Evolutionary conservation across 805 yeast genomes (phyloP).

Genomic region (Wickerhamomyces sydowiorum): DNA sequence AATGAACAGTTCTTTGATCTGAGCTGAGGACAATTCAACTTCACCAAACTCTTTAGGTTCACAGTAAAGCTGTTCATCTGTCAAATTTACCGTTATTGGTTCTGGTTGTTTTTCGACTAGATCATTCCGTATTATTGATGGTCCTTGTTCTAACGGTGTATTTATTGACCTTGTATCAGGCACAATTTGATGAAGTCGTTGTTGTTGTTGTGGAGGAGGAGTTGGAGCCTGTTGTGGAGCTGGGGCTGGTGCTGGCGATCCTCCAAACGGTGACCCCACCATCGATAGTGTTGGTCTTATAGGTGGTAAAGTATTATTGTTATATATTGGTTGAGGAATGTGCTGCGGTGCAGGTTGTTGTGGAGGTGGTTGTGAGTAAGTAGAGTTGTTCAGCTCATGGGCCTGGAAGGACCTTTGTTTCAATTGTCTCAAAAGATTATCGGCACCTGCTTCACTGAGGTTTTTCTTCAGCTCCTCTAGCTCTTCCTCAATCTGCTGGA

Average conservation of each 20-base stretch:
- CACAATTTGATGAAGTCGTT: not conserved
- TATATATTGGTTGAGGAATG: not conserved
- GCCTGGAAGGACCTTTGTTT: constrained; percentile 14
- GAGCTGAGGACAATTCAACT: constrained; percentile 52
- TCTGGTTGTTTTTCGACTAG: not conserved
- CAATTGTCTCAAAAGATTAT: constrained; percentile 14
- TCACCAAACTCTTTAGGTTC: constrained; percentile 69
- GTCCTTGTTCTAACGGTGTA: not conserved
- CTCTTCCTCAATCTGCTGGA: constrained; percentile 79
- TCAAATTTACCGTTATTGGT: constrained; percentile 13
- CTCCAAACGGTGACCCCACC: not conserved
- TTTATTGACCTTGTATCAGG: not conserved
- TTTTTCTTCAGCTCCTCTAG: constrained; percentile 61
- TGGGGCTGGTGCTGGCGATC: not conserved
- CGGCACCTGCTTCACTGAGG: constrained; percentile 28
- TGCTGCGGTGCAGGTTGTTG: not conserved
- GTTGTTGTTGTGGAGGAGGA: not conserved
- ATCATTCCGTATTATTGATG: constrained; percentile 1
- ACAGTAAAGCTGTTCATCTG: constrained; percentile 41
- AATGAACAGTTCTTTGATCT: constrained; percentile 54
- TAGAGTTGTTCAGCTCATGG: constrained; percentile 7
- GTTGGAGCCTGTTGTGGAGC: not conserved
- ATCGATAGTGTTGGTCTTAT: not conserved
- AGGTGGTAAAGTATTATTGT: not conserved
- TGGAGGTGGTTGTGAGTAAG: not conserved